Evolutionary conservation across 805 yeast species (phyloP).

Genomic region (Lipomyces starkeyi): DNA sequence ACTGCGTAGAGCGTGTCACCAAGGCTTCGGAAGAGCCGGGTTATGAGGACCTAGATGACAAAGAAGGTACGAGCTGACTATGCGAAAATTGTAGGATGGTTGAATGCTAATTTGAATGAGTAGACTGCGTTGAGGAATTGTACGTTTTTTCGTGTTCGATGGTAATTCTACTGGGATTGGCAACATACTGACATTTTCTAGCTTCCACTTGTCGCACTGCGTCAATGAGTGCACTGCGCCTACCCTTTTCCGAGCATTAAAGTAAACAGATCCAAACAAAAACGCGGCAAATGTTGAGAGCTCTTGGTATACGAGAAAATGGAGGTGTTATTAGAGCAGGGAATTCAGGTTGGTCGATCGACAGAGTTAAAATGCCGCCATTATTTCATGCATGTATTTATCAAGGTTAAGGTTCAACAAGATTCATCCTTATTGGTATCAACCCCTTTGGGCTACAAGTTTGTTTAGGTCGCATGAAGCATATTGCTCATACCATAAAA

Average conservation of each 20-base stretch:
- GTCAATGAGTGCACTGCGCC: conserved; percentile 62
- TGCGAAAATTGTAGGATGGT: neutral
- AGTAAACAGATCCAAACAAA: conserved; percentile 40
- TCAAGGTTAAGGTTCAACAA: neutral
- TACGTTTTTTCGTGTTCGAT: conserved; percentile 31
- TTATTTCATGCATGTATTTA: conserved; percentile 1
- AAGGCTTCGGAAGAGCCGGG: conserved; percentile 83
- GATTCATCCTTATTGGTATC: neutral
- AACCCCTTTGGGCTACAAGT: conserved; percentile 3
- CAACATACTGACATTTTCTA: conserved; percentile 12
- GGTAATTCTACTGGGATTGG: too few relatives aligned
- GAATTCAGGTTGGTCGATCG: neutral
- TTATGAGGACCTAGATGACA: conserved; percentile 77
- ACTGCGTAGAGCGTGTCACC: conserved; percentile 94
- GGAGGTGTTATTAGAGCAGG: neutral
- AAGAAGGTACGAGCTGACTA: conserved; percentile 57
- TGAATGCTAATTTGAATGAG: conserved; percentile 10
- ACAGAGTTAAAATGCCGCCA: neutral
- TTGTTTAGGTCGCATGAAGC: conserved; percentile 24
- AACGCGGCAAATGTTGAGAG: neutral
- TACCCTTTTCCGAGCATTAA: conserved; percentile 38
- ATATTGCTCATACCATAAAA: too few relatives aligned
- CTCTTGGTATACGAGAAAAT: neutral
- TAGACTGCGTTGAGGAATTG: conserved; percentile 94
- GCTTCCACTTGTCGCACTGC: conserved; percentile 94